Evolutionary conservation across 805 yeast genomes (phyloP), one percentile per base, ranked within the genome.

Genomic region (Suhomyces pyralidae): DNA sequence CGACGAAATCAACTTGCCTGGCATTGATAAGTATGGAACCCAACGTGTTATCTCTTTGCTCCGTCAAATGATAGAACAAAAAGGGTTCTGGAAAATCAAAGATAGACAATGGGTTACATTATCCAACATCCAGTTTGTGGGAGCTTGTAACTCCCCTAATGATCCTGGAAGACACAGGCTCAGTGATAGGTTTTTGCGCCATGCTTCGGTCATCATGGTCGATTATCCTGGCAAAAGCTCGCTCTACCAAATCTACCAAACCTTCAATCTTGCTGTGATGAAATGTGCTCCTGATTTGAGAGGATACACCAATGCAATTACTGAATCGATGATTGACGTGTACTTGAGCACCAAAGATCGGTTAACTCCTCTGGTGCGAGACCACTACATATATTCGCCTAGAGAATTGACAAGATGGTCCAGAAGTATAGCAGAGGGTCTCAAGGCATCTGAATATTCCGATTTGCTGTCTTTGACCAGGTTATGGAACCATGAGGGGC

Each of bases 401-500:
- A 82, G 98, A 65, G 98, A 92, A 64, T 75, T 92, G 12, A 90
- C 97, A 0, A 73, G 98, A 52, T 90, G 96, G 96, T 75, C 82
- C 1, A 77, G 87, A 53, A 96, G 97, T n/a, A 67, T 92, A 1
- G 76, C 81, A 45, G 80, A 78, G 34, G 82, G 84, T 0, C 59
- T 80, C 30, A 66, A 60, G 50, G 71, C 68, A 7, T 65, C 67
- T 2, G 76, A 72, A 1, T 62, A 69, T 12, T 56, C 75, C 7
- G 56, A 61, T 7, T 54, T 67, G 0, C 61, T 84, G 20, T 68
- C 70, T 3, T 64, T 90, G 19, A 64, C 87, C 0, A 70, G 90
- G 42, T 54, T 91, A 0, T 88, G 94, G 90, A 84, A 83, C 2
- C 90, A 92, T 64, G 97, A 92, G 64, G 96, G 85, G 0, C 65